Conservation (phyloP, 495 filamentous ascomycete species). For the Geoglossum glabrum region DNA sequence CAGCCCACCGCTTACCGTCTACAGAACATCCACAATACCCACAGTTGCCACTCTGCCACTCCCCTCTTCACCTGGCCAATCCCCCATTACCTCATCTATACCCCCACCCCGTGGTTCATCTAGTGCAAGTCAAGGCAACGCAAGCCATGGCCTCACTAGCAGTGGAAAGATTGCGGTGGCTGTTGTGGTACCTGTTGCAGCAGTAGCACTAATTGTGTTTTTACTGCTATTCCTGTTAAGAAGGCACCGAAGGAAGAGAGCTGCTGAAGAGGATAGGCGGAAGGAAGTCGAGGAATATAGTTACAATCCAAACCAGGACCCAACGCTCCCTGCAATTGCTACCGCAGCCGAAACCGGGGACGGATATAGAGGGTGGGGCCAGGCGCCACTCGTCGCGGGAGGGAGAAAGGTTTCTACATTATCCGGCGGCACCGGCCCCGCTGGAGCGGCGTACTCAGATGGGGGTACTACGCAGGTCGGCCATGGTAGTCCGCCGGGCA, state of each 20-base stretch:
- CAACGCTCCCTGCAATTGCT: slow-evolving; percentile 48
- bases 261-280: slow-evolving; percentile 65
- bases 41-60: too few relatives aligned
- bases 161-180: slow-evolving; percentile 70
- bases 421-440: slow-evolving; percentile 35
- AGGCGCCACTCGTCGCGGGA: slow-evolving; percentile 47
- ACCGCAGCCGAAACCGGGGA: slow-evolving; percentile 24
- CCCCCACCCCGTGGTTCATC: background rate
- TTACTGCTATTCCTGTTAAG: slow-evolving; percentile 69
- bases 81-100: background rate
- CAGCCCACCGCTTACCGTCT: background rate
- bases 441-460: slow-evolving; percentile 58
- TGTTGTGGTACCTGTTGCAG: slow-evolving; percentile 80
- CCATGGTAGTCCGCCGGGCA: slow-evolving; percentile 47
- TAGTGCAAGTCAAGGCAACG: background rate
- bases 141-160: slow-evolving; percentile 28
- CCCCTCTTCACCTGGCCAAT: background rate
- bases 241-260: slow-evolving; percentile 63
- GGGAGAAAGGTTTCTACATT: slow-evolving; percentile 48
- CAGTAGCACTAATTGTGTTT: slow-evolving; percentile 63
- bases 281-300: slow-evolving; percentile 95
- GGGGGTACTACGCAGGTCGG: slow-evolving; percentile 19
- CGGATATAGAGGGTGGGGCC: slow-evolving; percentile 88
- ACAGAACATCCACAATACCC: background rate
- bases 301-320: slow-evolving; percentile 89